Percentiles rank a stretch among this genome's conserved stretches.
phyloP scores from a whole-genome alignment of 306 rosid genomes.

The Fagus sylvatica region DNA sequence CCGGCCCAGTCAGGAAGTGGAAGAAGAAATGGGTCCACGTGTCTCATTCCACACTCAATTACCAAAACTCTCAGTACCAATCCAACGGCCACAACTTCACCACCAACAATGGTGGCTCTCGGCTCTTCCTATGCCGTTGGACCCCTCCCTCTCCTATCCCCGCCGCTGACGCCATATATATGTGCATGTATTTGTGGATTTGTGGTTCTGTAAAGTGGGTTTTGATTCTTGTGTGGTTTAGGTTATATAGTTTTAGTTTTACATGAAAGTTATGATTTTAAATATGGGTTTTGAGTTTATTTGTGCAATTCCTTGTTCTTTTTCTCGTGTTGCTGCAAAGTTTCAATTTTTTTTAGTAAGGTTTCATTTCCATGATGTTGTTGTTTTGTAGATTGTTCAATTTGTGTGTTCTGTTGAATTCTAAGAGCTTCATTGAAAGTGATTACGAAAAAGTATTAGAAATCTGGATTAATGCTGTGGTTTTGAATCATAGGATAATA shows the following conservation, averaged over 20 bases:
- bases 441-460: background rate
- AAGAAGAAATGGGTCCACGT: constrained; percentile 95
- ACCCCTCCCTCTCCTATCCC: constrained; percentile 54
- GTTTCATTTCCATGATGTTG: background rate
- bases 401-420: background rate
- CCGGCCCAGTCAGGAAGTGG: constrained; percentile 94
- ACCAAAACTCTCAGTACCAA: constrained; percentile 39
- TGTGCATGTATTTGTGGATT: background rate
- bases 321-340: background rate
- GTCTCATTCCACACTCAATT: constrained; percentile 41
- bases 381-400: background rate
- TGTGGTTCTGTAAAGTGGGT: background rate
- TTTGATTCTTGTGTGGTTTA: background rate
- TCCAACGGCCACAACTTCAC: constrained; percentile 27
- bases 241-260: too few species aligned
- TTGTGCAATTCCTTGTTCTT: too few species aligned
- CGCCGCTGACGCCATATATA: background rate
- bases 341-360: background rate
- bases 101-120: constrained; percentile 37
- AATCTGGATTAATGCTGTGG: background rate
- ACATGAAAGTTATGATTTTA: background rate
- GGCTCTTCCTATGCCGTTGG: constrained; percentile 93
- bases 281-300: background rate
- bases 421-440: background rate
- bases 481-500: background rate